phyloP scores from a whole-genome alignment of 106 monocot genomes.

The Acanthochlamys bracteata region DNA sequence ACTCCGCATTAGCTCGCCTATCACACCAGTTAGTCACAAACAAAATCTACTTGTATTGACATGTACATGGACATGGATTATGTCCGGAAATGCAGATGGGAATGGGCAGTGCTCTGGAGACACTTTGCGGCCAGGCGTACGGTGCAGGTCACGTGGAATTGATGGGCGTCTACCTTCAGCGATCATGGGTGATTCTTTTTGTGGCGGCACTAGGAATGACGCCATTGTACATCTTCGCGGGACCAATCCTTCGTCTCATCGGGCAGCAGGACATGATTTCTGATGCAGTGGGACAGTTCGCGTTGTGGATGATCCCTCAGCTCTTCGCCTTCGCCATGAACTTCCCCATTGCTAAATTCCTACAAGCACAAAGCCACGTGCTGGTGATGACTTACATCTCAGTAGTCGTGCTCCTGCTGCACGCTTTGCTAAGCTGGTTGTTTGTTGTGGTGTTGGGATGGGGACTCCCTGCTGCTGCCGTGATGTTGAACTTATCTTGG shows the following conservation, averaged over 20 bases:
- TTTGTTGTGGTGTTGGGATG: conserved; percentile 10
- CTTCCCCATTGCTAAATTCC: conserved; percentile 28
- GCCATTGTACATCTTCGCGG: conserved; percentile 33
- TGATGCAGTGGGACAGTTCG: conserved; percentile 15
- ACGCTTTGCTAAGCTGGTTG: conserved; percentile 8
- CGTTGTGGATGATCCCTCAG: conserved; percentile 15
- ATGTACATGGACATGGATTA: too few relatives aligned
- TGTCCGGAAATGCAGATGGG: conserved; percentile 28
- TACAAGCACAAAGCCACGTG: conserved; percentile 42
- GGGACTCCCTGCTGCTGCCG: conserved; percentile 20
- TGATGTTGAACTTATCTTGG: conserved; percentile 4
- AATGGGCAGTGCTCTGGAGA: conserved; percentile 55
- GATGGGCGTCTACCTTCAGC: conserved; percentile 47
- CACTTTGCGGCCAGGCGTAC: conserved; percentile 48
- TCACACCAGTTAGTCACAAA: too few relatives aligned
- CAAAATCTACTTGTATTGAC: too few relatives aligned
- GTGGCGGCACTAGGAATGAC: conserved; percentile 5
- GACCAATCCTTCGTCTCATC: conserved; percentile 23
- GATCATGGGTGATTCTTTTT: conserved; percentile 33
- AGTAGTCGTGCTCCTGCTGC: conserved; percentile 4
- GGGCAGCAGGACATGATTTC: conserved; percentile 24
- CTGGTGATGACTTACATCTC: conserved; percentile 9
- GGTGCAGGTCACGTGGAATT: conserved; percentile 31
- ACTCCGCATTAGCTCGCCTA: too few relatives aligned
- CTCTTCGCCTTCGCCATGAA: conserved; percentile 21